Evolutionary conservation across 495 filamentous ascomycete genomes (phyloP).

Genomic region (Neohortaea acidophila): DNA sequence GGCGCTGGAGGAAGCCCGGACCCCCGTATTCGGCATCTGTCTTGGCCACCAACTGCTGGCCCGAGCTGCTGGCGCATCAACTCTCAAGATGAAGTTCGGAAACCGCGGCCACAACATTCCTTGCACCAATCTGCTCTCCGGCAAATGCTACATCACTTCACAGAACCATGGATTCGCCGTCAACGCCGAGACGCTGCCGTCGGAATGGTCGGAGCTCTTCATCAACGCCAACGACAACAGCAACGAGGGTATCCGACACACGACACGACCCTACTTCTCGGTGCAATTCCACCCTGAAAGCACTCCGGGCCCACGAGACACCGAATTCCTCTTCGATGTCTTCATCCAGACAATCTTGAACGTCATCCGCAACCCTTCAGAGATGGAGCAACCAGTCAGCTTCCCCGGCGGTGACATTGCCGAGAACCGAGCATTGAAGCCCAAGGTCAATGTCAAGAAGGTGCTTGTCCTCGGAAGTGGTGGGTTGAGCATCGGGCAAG

Average conservation of each 20-base stretch:
- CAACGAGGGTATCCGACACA: conserved; percentile 91
- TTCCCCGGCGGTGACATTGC: conserved; percentile 73
- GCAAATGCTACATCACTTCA: conserved; percentile 94
- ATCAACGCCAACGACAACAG: conserved; percentile 96
- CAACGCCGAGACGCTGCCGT: conserved; percentile 56
- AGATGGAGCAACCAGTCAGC: conserved; percentile 52
- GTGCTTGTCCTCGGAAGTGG: conserved; percentile 86
- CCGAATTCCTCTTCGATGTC: conserved; percentile 91
- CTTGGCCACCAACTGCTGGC: conserved; percentile 90
- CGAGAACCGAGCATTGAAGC: conserved; percentile 60
- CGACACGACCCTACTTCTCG: conserved; percentile 78
- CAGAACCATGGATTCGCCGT: conserved; percentile 97
- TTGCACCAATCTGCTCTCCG: conserved; percentile 84
- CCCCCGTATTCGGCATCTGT: conserved; percentile 92
- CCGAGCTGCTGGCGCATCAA: conserved; percentile 74
- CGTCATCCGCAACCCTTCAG: conserved; percentile 41
- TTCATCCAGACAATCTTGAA: conserved; percentile 74
- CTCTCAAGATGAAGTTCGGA: conserved; percentile 94
- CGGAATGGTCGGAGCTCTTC: conserved; percentile 81
- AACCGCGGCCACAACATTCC: conserved; percentile 98
- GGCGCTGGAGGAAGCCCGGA: conserved; percentile 56
- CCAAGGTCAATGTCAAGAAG: conserved; percentile 77
- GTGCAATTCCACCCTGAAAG: conserved; percentile 98
- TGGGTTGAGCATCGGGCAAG: conserved; percentile 89
- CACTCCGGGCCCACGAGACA: conserved; percentile 89